Evolutionary conservation across 140 eudicot species (phyloP), one percentile per base, ranked within the genome.

Genomic region (Eryngium alpinum): DNA sequence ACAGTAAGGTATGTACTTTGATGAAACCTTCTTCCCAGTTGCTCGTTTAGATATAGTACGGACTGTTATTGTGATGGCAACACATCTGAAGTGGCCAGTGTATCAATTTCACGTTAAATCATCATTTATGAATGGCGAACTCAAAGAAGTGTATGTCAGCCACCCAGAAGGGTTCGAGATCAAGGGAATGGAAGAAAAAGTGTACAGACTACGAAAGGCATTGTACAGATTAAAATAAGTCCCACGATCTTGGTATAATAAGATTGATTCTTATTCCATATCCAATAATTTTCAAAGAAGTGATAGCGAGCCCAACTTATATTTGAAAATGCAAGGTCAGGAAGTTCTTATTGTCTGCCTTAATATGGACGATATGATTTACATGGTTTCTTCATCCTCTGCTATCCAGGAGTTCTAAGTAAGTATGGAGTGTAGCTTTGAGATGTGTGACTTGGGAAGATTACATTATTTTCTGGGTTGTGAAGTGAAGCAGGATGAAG

Each of bases 151-250:
- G 22, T 73, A 73, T 6, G 78, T 27, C 28, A 73, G 38, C 52
- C 78, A 73, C n/a, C 78, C 49, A 27, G 28, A 43, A 13, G 78
- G 78, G 19, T 73, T 73, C 46, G 25, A 27, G 43, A n/a, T 73
- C 78, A 73, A 73, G 21, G 53, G 78, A 29, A 73, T 32, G 46
- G 78, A 73, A 73, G n/a, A 49, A 72, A 72, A 72, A 34, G 77
- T 72, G 21, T 72, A 72, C 24, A 72, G 38, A 52, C 22, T 72
- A 6, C 38, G 38, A 21, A 70, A 70, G 31, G 75, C n/a, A 28
- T 33, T 43, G n/a, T n/a, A n/a, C n/a, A n/a, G n/a, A n/a, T n/a
- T n/a, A n/a, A n/a, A n/a, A n/a, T n/a, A n/a, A n/a, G n/a, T n/a
- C n/a, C n/a, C n/a, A n/a, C n/a, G n/a, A n/a, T n/a, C n/a, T n/a